Conservation (phyloP, 257 asterid species). For the Anisodus tanguticus region DNA sequence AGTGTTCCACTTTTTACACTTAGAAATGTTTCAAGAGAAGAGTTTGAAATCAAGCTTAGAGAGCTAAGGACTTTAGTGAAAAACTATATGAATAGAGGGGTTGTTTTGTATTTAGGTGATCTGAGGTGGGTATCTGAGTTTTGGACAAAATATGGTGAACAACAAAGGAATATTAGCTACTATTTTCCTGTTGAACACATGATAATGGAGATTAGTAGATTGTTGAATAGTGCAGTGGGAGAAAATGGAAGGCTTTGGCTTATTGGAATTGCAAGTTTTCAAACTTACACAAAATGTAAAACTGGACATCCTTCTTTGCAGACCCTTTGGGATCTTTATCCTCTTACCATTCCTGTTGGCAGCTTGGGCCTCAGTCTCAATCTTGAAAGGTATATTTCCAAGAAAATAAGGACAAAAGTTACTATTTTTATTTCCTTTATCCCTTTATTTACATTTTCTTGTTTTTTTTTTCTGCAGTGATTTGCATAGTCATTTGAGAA, state of each 20-base stretch:
- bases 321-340: constrained; percentile 83
- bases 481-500: constrained; percentile 46
- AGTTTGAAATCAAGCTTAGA: constrained; percentile 66
- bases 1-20: constrained; percentile 79
- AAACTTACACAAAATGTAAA: constrained; percentile 70
- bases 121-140: constrained; percentile 82
- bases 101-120: constrained; percentile 84
- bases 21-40: constrained; percentile 58
- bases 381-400: constrained; percentile 54
- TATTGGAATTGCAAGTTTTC: constrained; percentile 70
- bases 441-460: not conserved
- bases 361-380: constrained; percentile 70
- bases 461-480: constrained; percentile 42
- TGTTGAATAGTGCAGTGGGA: constrained; percentile 55
- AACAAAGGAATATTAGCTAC: constrained; percentile 38
- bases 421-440: not conserved
- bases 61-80: constrained; percentile 76
- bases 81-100: constrained; percentile 61
- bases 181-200: constrained; percentile 80
- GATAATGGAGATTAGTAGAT: constrained; percentile 87
- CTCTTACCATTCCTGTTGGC: constrained; percentile 61
- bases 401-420: not conserved
- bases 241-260: constrained; percentile 66
- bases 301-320: constrained; percentile 76
- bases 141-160: constrained; percentile 71